Conservation (phyloP, 331 rosid species). For the Malus hybrid region DNA sequence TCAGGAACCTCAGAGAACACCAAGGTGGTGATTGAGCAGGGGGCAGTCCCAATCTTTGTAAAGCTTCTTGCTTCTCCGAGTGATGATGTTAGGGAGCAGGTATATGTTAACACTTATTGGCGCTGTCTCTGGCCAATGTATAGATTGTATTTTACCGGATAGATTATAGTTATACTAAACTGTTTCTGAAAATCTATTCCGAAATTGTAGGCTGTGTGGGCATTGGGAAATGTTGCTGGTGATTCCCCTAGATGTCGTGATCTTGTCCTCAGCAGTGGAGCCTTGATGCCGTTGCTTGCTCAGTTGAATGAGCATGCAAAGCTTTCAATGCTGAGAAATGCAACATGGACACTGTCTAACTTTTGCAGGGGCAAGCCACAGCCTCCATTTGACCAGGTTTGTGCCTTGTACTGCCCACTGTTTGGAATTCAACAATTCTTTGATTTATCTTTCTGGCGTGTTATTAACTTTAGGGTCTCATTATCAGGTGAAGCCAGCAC, state of each 20-base stretch:
- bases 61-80: conserved; percentile 83
- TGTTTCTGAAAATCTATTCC: not conserved
- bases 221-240: conserved; percentile 94
- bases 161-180: not conserved
- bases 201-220: conserved; percentile 79
- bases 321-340: conserved; percentile 91
- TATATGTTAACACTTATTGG: conserved; percentile 5
- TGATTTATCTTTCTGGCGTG: not conserved
- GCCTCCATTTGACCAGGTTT: conserved; percentile 78
- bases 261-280: conserved; percentile 80
- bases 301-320: conserved; percentile 91
- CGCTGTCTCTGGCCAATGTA: not conserved
- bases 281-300: conserved; percentile 59
- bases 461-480: conserved; percentile 1
- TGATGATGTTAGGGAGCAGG: conserved; percentile 98
- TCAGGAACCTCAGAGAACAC: conserved; percentile 93
- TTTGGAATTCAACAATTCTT: not conserved
- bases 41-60: conserved; percentile 87
- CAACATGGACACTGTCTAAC: conserved; percentile 90
- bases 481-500: conserved; percentile 80
- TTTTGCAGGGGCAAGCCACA: conserved; percentile 97
- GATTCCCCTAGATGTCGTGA: conserved; percentile 95
- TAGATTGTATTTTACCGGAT: not conserved
- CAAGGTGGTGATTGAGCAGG: conserved; percentile 84
- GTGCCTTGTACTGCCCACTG: not conserved